Base-by-base conservation (phyloP, 495 filamentous ascomycete species). In the Glarea lozoyensis region DNA sequence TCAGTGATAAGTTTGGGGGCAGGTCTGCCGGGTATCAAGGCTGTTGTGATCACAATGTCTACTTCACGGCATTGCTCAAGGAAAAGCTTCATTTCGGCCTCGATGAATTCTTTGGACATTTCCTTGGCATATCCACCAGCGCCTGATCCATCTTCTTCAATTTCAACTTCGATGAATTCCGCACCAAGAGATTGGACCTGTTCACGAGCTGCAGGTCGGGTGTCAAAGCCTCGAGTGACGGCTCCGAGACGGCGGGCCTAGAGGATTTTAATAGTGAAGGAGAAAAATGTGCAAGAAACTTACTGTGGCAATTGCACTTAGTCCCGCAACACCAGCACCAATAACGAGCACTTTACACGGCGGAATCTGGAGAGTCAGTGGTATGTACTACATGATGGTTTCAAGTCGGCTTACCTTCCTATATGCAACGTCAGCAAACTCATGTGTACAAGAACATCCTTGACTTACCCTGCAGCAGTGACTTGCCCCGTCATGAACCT, bases 61-160 rank as follows among this genome's bases (percentile, higher is more conserved):
- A 88, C 84, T 31, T 89, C 84, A 12, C 71, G 72, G 42, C 80
- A 81, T 55, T 88, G 85, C 52, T 88, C 79, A 53, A 81, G 76
- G 53, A 90, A 90, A 19, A 90, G 68, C 58, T 82, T 86, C 84
- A 87, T 88, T 55, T 90, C 85, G 6, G 84, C 84, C 45, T 84
- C 84, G 56, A 86, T 85, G 57, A 90, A 90, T 57, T 88, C 84
- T 49, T 85, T 83, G 40, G 83, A 87, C 85, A 90, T 90, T 54
- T 85, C 82, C 51, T 90, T 90, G 25, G 81, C 84, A 46, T 90
- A 90, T 10, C 85, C 85, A 16, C 85, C 85, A 12, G 80, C 72
- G 1, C 84, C 85, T n/a, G 81, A 72, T 11, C 84, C 85, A 44
- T 88, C 85, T 60, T 90, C 85, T 45, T 87, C 58, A n/a, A 90